These are phyloP conservation scores for Penicillium sp. DNA, from an alignment of 2,329 filamentous ascomycete species.

Conservation along the genomic window DNA sequence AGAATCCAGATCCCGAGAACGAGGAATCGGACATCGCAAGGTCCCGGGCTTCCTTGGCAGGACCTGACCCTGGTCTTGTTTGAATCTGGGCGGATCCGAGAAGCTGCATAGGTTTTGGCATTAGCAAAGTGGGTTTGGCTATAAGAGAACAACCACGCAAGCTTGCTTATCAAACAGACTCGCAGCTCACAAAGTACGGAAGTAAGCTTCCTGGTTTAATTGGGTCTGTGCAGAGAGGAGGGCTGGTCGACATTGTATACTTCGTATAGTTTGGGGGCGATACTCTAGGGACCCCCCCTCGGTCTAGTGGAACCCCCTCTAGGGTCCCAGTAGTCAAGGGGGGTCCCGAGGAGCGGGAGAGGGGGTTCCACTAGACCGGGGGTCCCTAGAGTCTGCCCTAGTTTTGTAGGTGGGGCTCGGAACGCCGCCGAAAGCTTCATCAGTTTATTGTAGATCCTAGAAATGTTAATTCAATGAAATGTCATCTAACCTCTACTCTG, in stretches of 20 bases:
- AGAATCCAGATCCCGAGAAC: background rate
- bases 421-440: background rate
- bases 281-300: too few species aligned
- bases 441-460: background rate
- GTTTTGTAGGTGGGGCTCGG: background rate
- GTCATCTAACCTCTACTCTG: background rate
- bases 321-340: too few species aligned
- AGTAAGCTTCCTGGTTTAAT: background rate
- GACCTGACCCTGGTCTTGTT: background rate
- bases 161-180: background rate
- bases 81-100: background rate
- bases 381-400: too few species aligned
- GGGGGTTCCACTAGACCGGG: too few species aligned
- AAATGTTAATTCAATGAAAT: background rate
- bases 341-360: too few species aligned
- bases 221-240: background rate
- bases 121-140: background rate
- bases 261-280: too few species aligned
- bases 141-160: background rate
- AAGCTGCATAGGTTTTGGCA: background rate
- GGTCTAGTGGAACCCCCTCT: too few species aligned
- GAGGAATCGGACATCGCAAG: background rate
- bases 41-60: background rate
- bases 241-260: background rate
- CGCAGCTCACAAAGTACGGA: background rate